These are phyloP conservation scores for Raddia distichophylla DNA, from an alignment of 176 grass and related monocot species.

Conservation along the genomic window DNA sequence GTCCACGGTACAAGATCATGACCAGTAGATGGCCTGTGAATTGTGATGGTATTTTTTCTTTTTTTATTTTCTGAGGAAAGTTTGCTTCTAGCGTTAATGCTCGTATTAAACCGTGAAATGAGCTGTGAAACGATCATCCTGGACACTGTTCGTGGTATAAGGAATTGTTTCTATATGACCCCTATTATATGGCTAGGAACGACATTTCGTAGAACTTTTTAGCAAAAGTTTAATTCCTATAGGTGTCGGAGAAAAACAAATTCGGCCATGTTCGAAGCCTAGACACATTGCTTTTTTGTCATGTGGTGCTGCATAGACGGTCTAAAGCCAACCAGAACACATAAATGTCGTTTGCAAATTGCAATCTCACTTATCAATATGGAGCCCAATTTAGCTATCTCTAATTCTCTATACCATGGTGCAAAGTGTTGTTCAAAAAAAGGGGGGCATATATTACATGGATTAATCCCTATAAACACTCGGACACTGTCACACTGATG, in stretches of 20 bases:
- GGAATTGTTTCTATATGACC: no score
- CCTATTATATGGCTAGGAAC: no score
- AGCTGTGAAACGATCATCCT: neutral
- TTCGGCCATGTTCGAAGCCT: no score
- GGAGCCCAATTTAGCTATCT: neutral
- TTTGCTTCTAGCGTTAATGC: no score
- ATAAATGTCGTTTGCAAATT: neutral
- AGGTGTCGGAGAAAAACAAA: no score
- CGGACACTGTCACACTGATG: neutral
- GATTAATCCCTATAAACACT: constrained; percentile 21
- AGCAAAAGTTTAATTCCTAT: no score
- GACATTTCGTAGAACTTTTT: no score
- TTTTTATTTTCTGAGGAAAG: neutral
- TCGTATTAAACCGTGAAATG: neutral
- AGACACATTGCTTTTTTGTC: neutral
- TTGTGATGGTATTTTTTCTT: neutral
- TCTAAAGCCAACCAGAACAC: neutral
- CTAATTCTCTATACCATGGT: neutral
- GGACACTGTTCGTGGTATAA: no score
- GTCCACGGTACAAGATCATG: neutral
- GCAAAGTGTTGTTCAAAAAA: neutral
- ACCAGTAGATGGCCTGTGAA: neutral
- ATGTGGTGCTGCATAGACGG: neutral
- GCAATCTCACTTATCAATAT: neutral
- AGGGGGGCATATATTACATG: constrained; percentile 16